These are phyloP conservation scores for Fermentozyma sake DNA, from an alignment of 1,139 yeast species.

Conservation along the genomic window DNA sequence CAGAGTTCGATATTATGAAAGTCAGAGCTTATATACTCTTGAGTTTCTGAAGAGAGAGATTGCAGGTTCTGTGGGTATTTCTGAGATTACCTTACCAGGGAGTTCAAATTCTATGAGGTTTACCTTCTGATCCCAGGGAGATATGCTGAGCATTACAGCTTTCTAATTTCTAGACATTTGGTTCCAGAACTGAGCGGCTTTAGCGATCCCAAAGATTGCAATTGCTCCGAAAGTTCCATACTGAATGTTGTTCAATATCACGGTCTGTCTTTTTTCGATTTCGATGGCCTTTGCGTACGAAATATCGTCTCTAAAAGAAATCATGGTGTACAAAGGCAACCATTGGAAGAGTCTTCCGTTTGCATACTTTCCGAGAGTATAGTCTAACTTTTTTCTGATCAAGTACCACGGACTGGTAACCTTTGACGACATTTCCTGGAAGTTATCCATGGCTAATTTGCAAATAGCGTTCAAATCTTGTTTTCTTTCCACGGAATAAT, in stretches of 20 bases:
- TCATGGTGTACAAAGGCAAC: slow-evolving; percentile 91
- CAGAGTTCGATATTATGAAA: too few species aligned
- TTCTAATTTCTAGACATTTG: too few species aligned
- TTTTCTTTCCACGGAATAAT: slow-evolving; percentile 55
- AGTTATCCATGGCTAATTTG: slow-evolving; percentile 75
- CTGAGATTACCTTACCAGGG: too few species aligned
- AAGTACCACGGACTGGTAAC: slow-evolving; percentile 65
- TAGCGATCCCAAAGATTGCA: slow-evolving; percentile 14
- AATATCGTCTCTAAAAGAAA: slow-evolving; percentile 81
- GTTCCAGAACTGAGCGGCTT: slow-evolving; percentile 6
- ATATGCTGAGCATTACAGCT: too few species aligned
- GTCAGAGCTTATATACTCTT: too few species aligned
- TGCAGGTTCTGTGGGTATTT: too few species aligned
- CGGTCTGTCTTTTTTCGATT: slow-evolving; percentile 48
- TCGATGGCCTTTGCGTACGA: slow-evolving; percentile 67
- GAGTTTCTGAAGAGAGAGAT: too few species aligned
- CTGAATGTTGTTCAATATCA: slow-evolving; percentile 31
- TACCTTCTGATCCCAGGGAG: too few species aligned
- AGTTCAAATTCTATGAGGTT: too few species aligned
- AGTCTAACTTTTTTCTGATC: slow-evolving; percentile 66
- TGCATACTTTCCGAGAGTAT: slow-evolving; percentile 49
- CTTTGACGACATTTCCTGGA: slow-evolving; percentile 81
- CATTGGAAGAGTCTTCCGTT: slow-evolving; percentile 49
- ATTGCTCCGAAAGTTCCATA: slow-evolving; percentile 14
- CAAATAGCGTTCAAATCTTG: slow-evolving; percentile 71